Percentiles rank a stretch among this genome's conserved stretches.
Conservation (phyloP, 495 filamentous ascomycete genomes). For the Penicillium cosmopolitanum region DNA sequence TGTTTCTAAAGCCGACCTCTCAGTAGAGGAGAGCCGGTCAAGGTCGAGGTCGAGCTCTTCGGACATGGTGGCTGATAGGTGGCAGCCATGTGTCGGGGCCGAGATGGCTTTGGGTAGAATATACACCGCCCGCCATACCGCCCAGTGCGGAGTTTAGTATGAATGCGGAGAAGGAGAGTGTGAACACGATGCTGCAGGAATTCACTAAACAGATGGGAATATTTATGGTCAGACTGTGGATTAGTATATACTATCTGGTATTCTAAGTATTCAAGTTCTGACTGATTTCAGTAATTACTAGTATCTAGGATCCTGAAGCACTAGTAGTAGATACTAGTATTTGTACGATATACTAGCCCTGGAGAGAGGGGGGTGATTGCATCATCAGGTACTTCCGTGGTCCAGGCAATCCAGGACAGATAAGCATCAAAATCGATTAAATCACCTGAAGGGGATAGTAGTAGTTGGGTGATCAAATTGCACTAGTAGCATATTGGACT, state of each 20-base stretch:
- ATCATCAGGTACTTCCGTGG: background rate
- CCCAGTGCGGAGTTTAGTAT: background rate
- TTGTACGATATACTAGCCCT: background rate
- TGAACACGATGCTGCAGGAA: no score
- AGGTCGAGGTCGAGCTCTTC: slow-evolving; percentile 65
- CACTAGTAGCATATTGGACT: no score
- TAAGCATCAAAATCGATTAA: background rate
- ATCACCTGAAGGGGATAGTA: no score
- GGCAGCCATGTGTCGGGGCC: slow-evolving; percentile 16
- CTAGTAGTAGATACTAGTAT: background rate
- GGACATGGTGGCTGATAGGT: slow-evolving; percentile 40
- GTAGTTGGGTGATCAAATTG: no score
- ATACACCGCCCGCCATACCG: slow-evolving; percentile 18
- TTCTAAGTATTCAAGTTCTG: background rate
- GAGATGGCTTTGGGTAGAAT: slow-evolving; percentile 22
- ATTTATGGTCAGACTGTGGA: background rate
- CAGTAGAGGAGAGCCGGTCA: slow-evolving; percentile 68
- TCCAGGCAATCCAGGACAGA: background rate
- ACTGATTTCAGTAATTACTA: background rate
- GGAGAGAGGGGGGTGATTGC: background rate
- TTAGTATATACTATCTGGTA: background rate
- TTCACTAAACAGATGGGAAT: background rate
- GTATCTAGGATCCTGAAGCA: background rate
- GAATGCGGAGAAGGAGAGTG: background rate
- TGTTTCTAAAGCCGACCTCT: slow-evolving; percentile 82